Base-by-base conservation (phyloP, 176 grass and related monocot species). In the Lolium perenne region DNA sequence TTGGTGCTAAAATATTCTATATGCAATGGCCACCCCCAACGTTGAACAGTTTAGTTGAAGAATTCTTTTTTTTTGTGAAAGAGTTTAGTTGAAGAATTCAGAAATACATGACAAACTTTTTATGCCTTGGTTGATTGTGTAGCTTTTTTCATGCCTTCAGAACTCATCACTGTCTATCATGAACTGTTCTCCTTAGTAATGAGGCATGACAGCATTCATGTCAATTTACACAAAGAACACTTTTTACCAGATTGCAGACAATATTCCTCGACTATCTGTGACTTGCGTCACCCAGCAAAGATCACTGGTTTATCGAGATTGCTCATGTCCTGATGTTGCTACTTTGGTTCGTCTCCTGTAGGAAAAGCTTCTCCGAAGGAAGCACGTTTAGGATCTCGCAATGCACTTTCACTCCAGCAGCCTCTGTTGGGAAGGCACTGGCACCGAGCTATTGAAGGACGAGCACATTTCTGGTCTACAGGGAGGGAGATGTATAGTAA, bases 341-440 rank as follows among this genome's bases (percentile, higher is more conserved):
- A 41, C 38, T 77, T 64, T 22, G 12, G n/a, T 66, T 65, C 29
- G n/a, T 80, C n/a, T 78, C 20, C 14, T 88, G 45, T 78, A 95
- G 91, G 88, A 92, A 94, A 75, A 94, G 74, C 32, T 95, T 90
- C 84, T 55, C 29, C 51, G 32, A 82, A 63, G 69, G 70, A 41
- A 23, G 74, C 48, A 76, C 63, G 11, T 79, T 92, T 38, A 75
- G 90, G 48, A 20, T 82, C 22, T 88, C 78, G 25, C 86, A 92
- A 21, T 98, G 92, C 82, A 90, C 93, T 18, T 95, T 98, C 79
- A 86, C 93, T 22, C 89, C 90, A 4, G 93, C 96, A 77, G 95
- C 93, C 21, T 89, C 89, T 53, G 60, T 51, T 0, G 96, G 93
- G 68, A 95, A 92, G 80, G 79, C 70, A 54, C 87, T 95, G 47